Conservation (phyloP, 208 protist species). For the Wallacemonas sp. region DNA sequence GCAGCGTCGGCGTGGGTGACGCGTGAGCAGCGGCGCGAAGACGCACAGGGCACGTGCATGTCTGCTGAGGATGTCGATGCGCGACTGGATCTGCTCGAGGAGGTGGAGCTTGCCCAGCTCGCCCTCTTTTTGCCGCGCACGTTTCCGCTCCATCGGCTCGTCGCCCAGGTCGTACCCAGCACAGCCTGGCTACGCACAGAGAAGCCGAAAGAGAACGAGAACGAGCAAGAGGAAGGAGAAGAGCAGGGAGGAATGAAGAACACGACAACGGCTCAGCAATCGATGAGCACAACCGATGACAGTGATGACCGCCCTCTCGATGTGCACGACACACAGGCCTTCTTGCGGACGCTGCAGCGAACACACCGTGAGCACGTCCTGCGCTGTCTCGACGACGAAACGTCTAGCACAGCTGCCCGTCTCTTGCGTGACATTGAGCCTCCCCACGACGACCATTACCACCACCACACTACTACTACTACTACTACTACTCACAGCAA, state of each 20-base stretch:
- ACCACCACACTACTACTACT: too few species aligned
- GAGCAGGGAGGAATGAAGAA: too few species aligned
- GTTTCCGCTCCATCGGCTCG: slow-evolving; percentile 47
- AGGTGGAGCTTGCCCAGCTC: slow-evolving; percentile 65
- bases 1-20: neutral
- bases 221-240: neutral
- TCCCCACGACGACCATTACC: too few species aligned
- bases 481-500: too few species aligned
- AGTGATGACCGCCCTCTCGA: too few species aligned
- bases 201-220: neutral
- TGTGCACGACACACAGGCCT: neutral
- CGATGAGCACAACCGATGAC: too few species aligned
- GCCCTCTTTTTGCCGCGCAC: slow-evolving; percentile 59
- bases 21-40: neutral
- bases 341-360: neutral
- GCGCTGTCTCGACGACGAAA: neutral
- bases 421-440: neutral
- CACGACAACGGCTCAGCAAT: too few species aligned
- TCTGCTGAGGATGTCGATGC: slow-evolving; percentile 26
- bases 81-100: slow-evolving; percentile 51
- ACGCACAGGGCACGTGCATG: neutral
- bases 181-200: slow-evolving; percentile 19
- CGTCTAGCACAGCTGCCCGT: neutral
- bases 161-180: slow-evolving; percentile 68
- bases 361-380: slow-evolving; percentile 18